phyloP scores from a whole-genome alignment of 2,329 filamentous ascomycete genomes.

The Neofusicoccum ribis region DNA sequence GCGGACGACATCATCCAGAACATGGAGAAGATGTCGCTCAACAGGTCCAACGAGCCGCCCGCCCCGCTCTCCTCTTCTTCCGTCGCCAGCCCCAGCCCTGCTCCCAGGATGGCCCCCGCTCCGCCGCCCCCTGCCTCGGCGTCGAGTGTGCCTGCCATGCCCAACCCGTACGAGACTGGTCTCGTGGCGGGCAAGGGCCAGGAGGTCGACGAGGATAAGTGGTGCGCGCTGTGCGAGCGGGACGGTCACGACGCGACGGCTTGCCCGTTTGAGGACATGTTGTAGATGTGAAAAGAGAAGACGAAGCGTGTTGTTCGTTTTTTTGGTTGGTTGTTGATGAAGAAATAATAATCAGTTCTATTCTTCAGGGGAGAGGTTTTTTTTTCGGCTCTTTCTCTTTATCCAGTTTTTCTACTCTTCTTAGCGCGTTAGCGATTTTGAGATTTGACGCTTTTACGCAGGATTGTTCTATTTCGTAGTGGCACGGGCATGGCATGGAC shows the following conservation, averaged over 20 bases:
- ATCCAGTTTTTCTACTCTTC: no score
- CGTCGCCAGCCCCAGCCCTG: conserved; percentile 19
- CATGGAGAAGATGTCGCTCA: conserved; percentile 36
- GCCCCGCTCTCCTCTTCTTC: conserved; percentile 31
- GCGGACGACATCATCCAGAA: conserved; percentile 26
- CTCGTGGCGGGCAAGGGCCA: conserved; percentile 38
- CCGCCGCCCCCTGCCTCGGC: conserved; percentile 18
- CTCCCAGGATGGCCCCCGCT: background rate
- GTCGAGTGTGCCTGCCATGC: conserved; percentile 29
- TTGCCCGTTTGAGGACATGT: conserved; percentile 86
- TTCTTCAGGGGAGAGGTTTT: background rate
- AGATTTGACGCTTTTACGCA: no score
- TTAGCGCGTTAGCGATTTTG: no score
- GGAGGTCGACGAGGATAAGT: conserved; percentile 72
- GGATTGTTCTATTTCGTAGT: no score
- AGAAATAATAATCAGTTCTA: background rate
- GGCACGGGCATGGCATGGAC: no score
- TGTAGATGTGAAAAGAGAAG: conserved; percentile 20
- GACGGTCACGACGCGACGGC: conserved; percentile 96
- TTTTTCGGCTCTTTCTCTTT: background rate
- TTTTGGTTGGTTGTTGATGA: background rate
- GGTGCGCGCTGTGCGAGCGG: conserved; percentile 94
- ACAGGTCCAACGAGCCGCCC: conserved; percentile 27
- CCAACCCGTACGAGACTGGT: conserved; percentile 34
- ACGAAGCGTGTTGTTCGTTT: background rate